A percentile compares a stretch with the other conserved stretches of the same genome.
These are phyloP conservation scores for Aspergillus pseudoviridinutans DNA, from an alignment of 2,329 filamentous ascomycete genomes.

Conservation along the genomic window DNA sequence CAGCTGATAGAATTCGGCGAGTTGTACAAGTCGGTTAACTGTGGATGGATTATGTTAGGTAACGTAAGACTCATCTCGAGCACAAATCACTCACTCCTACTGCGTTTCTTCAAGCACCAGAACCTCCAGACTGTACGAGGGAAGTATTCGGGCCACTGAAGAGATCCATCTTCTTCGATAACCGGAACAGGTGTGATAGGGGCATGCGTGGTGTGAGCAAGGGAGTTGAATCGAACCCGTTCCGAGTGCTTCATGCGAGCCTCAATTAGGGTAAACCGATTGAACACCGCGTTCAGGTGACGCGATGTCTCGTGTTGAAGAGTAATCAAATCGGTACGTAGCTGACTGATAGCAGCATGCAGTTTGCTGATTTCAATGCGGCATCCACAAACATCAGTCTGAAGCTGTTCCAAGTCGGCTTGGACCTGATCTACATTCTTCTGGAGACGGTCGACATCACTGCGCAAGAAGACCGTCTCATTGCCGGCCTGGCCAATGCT, in stretches of 20 bases:
- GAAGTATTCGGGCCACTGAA: slow-evolving; percentile 36
- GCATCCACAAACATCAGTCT: slow-evolving; percentile 30
- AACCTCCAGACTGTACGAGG: slow-evolving; percentile 39
- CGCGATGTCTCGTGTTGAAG: slow-evolving; percentile 32
- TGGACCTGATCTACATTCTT: slow-evolving; percentile 37
- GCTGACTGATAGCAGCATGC: slow-evolving; percentile 32
- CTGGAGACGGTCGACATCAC: slow-evolving; percentile 35
- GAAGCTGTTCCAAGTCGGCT: slow-evolving; percentile 31
- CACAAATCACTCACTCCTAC: slow-evolving; percentile 30
- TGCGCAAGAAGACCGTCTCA: slow-evolving; percentile 33
- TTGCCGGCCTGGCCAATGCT: slow-evolving; percentile 29
- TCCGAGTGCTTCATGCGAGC: slow-evolving; percentile 34
- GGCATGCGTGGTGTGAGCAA: slow-evolving; percentile 35
- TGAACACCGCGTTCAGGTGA: slow-evolving; percentile 24
- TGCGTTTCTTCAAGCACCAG: slow-evolving; percentile 41
- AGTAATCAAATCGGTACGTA: slow-evolving; percentile 34
- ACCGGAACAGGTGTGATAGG: slow-evolving; percentile 36
- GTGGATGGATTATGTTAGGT: slow-evolving; percentile 7
- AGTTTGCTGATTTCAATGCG: slow-evolving; percentile 36
- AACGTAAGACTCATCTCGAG: neutral
- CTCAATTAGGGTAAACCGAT: slow-evolving; percentile 30
- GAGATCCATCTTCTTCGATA: slow-evolving; percentile 31
- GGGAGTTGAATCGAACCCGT: slow-evolving; percentile 38
- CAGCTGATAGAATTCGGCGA: slow-evolving; percentile 40
- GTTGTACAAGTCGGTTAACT: slow-evolving; percentile 37